Evolutionary conservation across 108 stramenopile species (phyloP).

Genomic region (Skeletonema menzelii): DNA sequence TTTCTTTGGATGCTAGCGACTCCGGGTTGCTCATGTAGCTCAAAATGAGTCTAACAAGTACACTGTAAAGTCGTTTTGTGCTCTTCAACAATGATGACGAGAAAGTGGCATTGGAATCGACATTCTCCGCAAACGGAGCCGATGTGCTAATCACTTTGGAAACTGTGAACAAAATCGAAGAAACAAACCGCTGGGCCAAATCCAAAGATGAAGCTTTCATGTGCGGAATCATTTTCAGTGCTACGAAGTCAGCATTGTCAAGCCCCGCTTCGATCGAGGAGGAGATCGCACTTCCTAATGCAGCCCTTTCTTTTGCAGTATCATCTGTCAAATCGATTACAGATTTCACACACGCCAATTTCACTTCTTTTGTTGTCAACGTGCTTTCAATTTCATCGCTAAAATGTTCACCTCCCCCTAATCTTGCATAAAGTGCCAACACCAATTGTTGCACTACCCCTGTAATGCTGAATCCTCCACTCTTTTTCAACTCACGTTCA

Average conservation of each 20-base stretch:
- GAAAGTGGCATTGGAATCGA: constrained; percentile 37
- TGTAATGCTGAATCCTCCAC: background rate
- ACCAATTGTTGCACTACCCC: constrained; percentile 29
- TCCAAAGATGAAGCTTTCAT: constrained; percentile 20
- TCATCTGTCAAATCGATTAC: constrained; percentile 18
- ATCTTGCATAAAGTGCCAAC: constrained; percentile 22
- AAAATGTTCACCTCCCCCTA: constrained; percentile 8
- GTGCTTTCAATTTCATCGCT: constrained; percentile 8
- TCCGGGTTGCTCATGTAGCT: constrained; percentile 27
- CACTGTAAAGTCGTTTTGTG: constrained; percentile 39
- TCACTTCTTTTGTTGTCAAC: constrained; percentile 11
- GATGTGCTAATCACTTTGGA: constrained; percentile 37
- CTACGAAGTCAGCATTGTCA: constrained; percentile 42
- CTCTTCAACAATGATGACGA: constrained; percentile 40
- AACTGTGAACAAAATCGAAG: constrained; percentile 17
- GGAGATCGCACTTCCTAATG: constrained; percentile 9
- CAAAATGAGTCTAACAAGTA: constrained; percentile 29
- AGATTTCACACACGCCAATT: constrained; percentile 20
- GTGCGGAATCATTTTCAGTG: constrained; percentile 38
- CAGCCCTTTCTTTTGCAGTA: constrained; percentile 27
- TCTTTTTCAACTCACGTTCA: constrained; percentile 10
- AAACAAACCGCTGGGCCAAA: constrained; percentile 27
- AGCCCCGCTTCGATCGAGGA: constrained; percentile 35
- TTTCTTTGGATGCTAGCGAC: constrained; percentile 21
- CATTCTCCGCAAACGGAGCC: constrained; percentile 34